Base-by-base conservation (phyloP, 1,284 basidiomycete genomes). In the Leccinum fuscescens region DNA sequence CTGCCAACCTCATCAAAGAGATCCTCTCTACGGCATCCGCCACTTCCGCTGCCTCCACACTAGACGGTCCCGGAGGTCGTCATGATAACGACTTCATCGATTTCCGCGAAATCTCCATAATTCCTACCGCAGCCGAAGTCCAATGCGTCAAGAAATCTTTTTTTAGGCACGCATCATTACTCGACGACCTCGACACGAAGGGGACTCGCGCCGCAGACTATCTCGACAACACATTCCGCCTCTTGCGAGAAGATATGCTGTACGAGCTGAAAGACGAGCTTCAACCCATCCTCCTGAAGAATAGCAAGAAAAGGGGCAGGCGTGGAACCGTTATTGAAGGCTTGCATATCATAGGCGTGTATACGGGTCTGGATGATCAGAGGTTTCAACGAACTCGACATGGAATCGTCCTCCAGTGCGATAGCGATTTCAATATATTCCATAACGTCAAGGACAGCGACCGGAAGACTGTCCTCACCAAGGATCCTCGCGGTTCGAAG, bases 241-340 rank as follows among this genome's bases (percentile, higher is more conserved):
- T 89, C 8, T 69, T 87, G 9, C 74, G 87, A 3, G 87, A 88
- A 65, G 87, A 89, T 58, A 85, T 89, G 83, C 62, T 88, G 2
- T 75, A 80, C 62, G 85, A 89, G 65, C 77, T 89, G 67, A 77
- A 78, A 24, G 87, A 89, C 20, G 86, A 88, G 63, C 64, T 87
- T 6, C 76, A 79, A 52, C 75, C 80, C 14, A 76, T 74, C 1
- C 62, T 75, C 3, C 74, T 74, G 8, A 76, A 76, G 70, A 81
- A 82, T 7, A 77, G 76, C 11, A 76, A 76, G 71, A 85, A 82
- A 68, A 80, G 79, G 61, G 80, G 71, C 9, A 77, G 75, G 52
- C 75, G 80, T 3, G 80, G 81, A 0, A 62, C 80, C 3, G 68
- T 76, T 22, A 64, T 86, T 3, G 72, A 81, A 12, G 77, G 75